Conservation (phyloP, 164 flowering plant genomes). For the Taxillus chinensis region DNA sequence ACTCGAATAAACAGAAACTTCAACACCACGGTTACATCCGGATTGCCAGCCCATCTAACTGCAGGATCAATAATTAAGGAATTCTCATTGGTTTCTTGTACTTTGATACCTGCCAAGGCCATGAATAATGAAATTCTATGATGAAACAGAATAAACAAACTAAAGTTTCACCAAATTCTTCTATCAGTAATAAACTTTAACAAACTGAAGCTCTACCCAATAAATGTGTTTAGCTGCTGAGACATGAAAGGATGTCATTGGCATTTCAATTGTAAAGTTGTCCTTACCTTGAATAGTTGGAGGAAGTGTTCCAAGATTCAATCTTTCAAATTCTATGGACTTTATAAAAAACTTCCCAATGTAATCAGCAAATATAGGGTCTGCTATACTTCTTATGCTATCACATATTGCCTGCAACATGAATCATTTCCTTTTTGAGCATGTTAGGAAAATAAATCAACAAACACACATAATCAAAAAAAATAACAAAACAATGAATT, state of each 20-base stretch:
- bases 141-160: background rate
- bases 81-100: conserved; percentile 4
- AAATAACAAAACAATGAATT: no score
- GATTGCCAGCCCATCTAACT: conserved; percentile 3
- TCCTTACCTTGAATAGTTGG: background rate
- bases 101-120: background rate
- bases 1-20: background rate
- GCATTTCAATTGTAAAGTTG: background rate
- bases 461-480: no score
- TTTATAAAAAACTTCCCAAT: background rate
- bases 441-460: no score
- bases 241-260: no score
- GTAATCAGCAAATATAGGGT: background rate
- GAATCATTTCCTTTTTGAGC: background rate
- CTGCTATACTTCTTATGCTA: background rate
- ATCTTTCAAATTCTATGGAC: background rate
- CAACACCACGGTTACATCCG: background rate
- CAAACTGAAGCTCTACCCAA: no score
- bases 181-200: background rate
- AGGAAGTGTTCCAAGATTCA: conserved; percentile 1
- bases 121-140: background rate
- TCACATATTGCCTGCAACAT: background rate
- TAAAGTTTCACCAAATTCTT: no score
- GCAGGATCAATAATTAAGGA: conserved; percentile 2
- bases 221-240: no score